Evolutionary conservation across 345 rosid species (phyloP).

Genomic region (Sonneratia caseolaris): DNA sequence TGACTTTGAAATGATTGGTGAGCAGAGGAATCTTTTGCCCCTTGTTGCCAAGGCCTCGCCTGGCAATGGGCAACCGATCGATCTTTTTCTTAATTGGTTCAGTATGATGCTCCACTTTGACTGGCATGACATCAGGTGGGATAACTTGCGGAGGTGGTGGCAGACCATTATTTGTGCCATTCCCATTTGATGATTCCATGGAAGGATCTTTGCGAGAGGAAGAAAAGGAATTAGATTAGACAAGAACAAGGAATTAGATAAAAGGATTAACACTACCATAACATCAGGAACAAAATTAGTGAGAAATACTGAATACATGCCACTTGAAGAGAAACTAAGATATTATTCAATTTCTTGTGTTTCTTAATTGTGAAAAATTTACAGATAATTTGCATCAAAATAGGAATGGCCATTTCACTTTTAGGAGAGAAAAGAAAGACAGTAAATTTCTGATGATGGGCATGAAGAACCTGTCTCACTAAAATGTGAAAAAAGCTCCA

Average conservation of each 20-base stretch:
- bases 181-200: background rate
- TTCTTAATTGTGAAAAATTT: too few species aligned
- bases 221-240: background rate
- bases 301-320: background rate
- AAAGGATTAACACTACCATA: background rate
- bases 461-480: too few species aligned
- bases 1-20: conserved; percentile 78
- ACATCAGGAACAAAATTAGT: too few species aligned
- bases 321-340: background rate
- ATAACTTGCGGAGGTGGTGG: conserved; percentile 60
- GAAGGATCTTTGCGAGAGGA: background rate
- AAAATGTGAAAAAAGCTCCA: too few species aligned
- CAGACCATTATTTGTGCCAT: background rate
- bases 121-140: conserved; percentile 40
- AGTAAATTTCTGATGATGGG: too few species aligned
- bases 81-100: conserved; percentile 39
- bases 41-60: conserved; percentile 51
- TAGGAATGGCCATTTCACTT: too few species aligned
- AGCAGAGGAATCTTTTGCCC: conserved; percentile 47
- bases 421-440: too few species aligned
- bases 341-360: too few species aligned
- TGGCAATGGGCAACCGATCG: conserved; percentile 43
- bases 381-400: too few species aligned
- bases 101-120: conserved; percentile 15
- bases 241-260: background rate